Conservation (phyloP, 352 stramenopile species). For the Globisporangium barbulae region DNA sequence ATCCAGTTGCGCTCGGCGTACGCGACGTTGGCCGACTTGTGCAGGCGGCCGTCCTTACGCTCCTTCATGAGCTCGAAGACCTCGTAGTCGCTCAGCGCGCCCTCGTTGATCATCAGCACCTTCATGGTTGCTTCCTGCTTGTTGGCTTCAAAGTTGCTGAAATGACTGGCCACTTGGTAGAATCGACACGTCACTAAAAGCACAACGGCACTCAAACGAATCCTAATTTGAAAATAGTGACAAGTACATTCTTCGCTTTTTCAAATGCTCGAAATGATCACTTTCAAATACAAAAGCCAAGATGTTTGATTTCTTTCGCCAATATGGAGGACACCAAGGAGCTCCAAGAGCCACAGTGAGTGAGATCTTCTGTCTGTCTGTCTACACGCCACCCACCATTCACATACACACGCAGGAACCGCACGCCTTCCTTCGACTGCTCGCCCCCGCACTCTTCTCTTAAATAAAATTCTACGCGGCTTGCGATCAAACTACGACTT, state of each 20-base stretch:
- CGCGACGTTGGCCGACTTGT: constrained; percentile 70
- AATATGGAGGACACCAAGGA: constrained; percentile 5
- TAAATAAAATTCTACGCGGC: constrained; percentile 32
- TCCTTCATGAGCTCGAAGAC: constrained; percentile 82
- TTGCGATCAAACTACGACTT: constrained; percentile 25
- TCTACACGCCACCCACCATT: background rate
- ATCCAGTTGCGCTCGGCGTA: constrained; percentile 89
- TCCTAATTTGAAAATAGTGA: constrained; percentile 13
- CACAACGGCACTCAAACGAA: background rate
- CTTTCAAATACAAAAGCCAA: constrained; percentile 19
- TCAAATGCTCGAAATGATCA: background rate
- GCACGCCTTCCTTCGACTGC: constrained; percentile 14
- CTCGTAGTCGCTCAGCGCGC: constrained; percentile 75
- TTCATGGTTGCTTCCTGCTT: constrained; percentile 51
- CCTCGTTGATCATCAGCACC: constrained; percentile 81
- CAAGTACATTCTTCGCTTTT: background rate
- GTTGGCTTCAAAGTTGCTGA: constrained; percentile 2
- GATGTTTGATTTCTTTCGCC: constrained; percentile 1
- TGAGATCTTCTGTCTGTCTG: background rate
- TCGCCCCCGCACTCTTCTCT: background rate
- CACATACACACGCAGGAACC: background rate
- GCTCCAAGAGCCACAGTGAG: background rate
- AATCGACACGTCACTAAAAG: background rate
- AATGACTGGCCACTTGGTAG: constrained; percentile 7
- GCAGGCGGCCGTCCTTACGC: constrained; percentile 67